phyloP scores from a whole-genome alignment of 2,329 filamentous ascomycete species.

The Arthrinium phaeospermum region DNA sequence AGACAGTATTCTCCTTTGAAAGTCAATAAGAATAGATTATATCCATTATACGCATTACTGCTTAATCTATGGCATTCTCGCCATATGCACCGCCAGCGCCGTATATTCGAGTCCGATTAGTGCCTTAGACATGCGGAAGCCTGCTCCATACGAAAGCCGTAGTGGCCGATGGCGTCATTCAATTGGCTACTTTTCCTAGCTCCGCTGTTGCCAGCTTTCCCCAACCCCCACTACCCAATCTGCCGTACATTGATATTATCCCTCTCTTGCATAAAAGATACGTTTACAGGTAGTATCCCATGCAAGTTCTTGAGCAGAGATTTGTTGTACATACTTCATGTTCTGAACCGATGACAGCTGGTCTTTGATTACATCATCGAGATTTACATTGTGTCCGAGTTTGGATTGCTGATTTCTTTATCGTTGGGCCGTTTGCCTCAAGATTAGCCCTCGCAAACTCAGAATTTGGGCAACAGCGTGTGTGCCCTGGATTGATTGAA shows the following conservation, averaged over 20 bases:
- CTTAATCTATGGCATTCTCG: not conserved
- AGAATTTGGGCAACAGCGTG: not conserved
- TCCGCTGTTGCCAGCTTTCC: slow-evolving; percentile 17
- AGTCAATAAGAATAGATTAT: not conserved
- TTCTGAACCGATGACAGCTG: not conserved
- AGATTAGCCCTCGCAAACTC: not conserved
- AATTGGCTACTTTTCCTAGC: not conserved
- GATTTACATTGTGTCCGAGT: not conserved
- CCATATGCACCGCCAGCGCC: not conserved
- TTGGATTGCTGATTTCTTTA: not conserved
- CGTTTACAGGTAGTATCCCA: not conserved
- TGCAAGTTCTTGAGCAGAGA: not conserved
- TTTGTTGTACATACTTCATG: not conserved
- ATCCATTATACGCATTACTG: not conserved
- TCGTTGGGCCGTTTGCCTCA: not conserved
- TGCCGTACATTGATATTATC: not conserved
- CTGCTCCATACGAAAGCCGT: not conserved
- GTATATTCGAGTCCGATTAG: not conserved
- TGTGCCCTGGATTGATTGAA: not conserved
- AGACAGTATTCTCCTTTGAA: not conserved
- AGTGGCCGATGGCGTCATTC: slow-evolving; percentile 1
- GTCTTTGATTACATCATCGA: not conserved
- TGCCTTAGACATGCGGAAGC: not conserved
- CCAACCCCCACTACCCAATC: not conserved
- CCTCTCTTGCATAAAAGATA: slow-evolving; percentile 6